Evolutionary conservation across 2,329 filamentous ascomycete genomes (phyloP), one percentile per base, ranked within the genome.

Genomic region (Stachybotrys echinatus): DNA sequence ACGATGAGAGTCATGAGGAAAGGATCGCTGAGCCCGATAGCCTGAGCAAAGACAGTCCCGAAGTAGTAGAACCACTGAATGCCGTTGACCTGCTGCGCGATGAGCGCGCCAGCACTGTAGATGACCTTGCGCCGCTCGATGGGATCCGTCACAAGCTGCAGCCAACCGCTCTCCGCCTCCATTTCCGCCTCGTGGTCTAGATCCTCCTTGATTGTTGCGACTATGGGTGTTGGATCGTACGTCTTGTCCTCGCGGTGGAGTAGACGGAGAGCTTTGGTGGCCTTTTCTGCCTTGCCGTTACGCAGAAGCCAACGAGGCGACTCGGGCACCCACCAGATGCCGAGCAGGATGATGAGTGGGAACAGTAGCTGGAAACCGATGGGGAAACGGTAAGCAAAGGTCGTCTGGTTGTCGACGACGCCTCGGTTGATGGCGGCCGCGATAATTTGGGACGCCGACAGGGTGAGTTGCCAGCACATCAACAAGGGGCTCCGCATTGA

Each of bases 41-140:
- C 61, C 54, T 74, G 60, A 20, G 67, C 62, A 52, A 75, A 74
- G 23, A 74, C 65, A 1, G 68, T 68, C 2, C 70, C 71, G 27
- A 69, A 74, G 46, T 66, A 67, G 58, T 74, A 73, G 55, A 72
- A 74, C 61, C 68, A 76, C 45, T 73, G 69, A 48, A 76, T 75
- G 19, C 74, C 73, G 61, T 73, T 73, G 61, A 77, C 72, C 60
- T 77, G 73, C 55, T 76, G 73, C 3, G 72, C 69, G 38, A 73
- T 63, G 51, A 76, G 61, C 20, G 70, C 72, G 12, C 73, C 74
- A 7, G 65, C 67, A 17, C 66, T 65, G 56, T 68, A 75, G 20
- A 76, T 59, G 12, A 75, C 60, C 57, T 77, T 77, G 23, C 72
- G 66, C 17, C 73, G 63, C 58, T 76, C 74, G 31, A 75, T 61